Percentiles rank a stretch among this genome's conserved stretches.
Evolutionary conservation across 1,284 basidiomycete species (phyloP).

Genomic region (Ganoderma multipileum): DNA sequence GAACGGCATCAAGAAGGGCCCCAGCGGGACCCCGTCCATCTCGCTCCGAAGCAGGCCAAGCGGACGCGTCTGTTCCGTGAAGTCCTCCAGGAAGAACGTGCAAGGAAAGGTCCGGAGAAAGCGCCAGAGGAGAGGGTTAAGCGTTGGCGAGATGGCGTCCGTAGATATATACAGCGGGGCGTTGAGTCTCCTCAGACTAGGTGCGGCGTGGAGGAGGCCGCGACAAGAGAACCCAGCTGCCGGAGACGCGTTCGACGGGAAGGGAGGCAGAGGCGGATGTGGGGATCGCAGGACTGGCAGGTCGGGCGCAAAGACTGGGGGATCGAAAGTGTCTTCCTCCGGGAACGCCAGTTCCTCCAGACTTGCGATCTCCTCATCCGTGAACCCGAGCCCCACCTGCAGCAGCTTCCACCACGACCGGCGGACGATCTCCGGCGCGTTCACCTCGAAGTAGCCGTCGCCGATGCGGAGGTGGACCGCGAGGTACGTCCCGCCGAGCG

Average conservation of each 20-base stretch:
- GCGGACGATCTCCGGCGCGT: slow-evolving; percentile 50
- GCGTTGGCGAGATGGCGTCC: slow-evolving; percentile 56
- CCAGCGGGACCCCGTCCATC: slow-evolving; percentile 60
- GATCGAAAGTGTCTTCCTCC: slow-evolving; percentile 21
- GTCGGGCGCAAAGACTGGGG: slow-evolving; percentile 30
- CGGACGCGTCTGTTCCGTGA: slow-evolving; percentile 41
- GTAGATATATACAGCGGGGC: slow-evolving; percentile 76
- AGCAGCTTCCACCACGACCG: slow-evolving; percentile 65
- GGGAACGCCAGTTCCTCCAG: slow-evolving; percentile 45
- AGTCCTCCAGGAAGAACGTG: slow-evolving; percentile 68
- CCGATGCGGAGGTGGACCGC: slow-evolving; percentile 72
- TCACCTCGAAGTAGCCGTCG: slow-evolving; percentile 64
- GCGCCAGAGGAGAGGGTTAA: slow-evolving; percentile 52
- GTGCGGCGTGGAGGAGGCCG: slow-evolving; percentile 40
- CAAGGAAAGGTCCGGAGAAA: slow-evolving; percentile 74
- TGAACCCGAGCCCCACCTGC: slow-evolving; percentile 48
- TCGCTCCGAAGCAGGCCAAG: slow-evolving; percentile 54
- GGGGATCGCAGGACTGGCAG: slow-evolving; percentile 31
- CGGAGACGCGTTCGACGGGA: slow-evolving; percentile 32
- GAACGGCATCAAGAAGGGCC: slow-evolving; percentile 62
- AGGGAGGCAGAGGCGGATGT: slow-evolving; percentile 33
- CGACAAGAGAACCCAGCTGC: slow-evolving; percentile 41
- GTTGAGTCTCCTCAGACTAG: slow-evolving; percentile 54
- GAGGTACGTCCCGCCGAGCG: slow-evolving; percentile 61
- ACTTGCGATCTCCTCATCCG: slow-evolving; percentile 44